These are phyloP conservation scores for Phyllosticta citribraziliensis DNA, from an alignment of 2,329 filamentous ascomycete genomes.

Conservation along the genomic window DNA sequence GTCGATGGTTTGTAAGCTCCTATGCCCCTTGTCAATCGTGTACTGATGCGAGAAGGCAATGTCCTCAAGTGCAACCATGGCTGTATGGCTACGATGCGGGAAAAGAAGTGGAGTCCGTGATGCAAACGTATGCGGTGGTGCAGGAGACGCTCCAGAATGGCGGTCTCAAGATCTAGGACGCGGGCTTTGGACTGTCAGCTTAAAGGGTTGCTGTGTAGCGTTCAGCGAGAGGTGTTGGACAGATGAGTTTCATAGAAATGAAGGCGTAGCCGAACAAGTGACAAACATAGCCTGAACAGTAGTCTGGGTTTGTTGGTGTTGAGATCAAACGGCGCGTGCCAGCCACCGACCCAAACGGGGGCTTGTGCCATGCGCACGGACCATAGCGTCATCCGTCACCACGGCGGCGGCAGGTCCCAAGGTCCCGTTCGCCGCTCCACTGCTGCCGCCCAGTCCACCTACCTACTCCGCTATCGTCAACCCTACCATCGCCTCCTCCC, in stretches of 20 bases:
- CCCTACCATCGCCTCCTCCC: background rate
- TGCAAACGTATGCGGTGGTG: background rate
- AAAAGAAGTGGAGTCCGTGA: conserved; percentile 18
- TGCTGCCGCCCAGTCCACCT: background rate
- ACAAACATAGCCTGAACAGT: background rate
- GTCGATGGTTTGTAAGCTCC: conserved; percentile 38
- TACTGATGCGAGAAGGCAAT: conserved; percentile 14
- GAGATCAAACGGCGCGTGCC: background rate
- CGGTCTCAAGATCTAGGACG: background rate
- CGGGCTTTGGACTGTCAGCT: background rate
- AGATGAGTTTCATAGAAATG: background rate
- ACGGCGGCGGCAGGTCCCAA: background rate
- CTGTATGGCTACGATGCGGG: conserved; percentile 26
- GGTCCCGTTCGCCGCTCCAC: background rate
- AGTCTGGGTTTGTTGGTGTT: background rate
- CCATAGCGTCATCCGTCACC: background rate
- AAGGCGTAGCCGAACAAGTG: background rate
- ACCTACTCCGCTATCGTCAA: conserved; percentile 5
- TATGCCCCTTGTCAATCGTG: background rate
- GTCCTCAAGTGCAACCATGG: conserved; percentile 26
- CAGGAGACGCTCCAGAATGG: conserved; percentile 3
- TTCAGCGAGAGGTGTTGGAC: too few species aligned
- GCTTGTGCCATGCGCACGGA: background rate
- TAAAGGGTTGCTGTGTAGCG: too few species aligned
- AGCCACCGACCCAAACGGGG: background rate